A percentile compares a stretch with the other conserved stretches of the same genome.
These are phyloP conservation scores for Apostasia ramifera DNA, from an alignment of 106 monocot genomes.

Conservation along the genomic window DNA sequence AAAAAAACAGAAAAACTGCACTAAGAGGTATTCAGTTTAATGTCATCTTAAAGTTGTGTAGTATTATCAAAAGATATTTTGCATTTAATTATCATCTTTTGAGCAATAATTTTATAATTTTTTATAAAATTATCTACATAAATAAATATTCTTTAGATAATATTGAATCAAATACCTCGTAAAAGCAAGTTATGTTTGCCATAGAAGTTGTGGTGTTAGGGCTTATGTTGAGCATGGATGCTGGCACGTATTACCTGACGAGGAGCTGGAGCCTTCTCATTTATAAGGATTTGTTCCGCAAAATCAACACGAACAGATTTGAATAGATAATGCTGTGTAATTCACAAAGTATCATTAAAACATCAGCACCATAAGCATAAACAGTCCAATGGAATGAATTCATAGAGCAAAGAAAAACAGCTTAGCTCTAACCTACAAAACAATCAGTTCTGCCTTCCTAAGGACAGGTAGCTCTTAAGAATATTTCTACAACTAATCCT, in stretches of 20 bases:
- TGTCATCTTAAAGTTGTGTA: too few relatives aligned
- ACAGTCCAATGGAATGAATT: neutral
- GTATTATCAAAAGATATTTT: too few relatives aligned
- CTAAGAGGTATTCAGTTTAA: too few relatives aligned
- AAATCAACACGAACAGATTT: conserved; percentile 85
- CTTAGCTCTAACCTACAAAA: neutral
- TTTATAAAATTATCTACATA: too few relatives aligned
- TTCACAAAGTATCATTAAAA: neutral
- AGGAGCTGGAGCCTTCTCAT: conserved; percentile 57
- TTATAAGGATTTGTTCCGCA: conserved; percentile 81
- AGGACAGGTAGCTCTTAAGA: too few relatives aligned
- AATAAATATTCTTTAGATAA: too few relatives aligned
- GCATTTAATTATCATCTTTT: too few relatives aligned
- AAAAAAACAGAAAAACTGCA: too few relatives aligned
- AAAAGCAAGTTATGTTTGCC: too few relatives aligned
- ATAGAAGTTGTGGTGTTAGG: conserved; percentile 21
- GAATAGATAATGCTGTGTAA: conserved; percentile 68
- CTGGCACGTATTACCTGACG: conserved; percentile 41
- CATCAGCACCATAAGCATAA: neutral
- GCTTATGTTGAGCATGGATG: conserved; percentile 68
- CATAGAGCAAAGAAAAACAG: neutral
- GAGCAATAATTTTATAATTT: too few relatives aligned
- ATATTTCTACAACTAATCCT: too few relatives aligned
- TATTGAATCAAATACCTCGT: too few relatives aligned
- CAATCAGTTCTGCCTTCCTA: neutral